Evolutionary conservation across 2,329 filamentous ascomycete genomes (phyloP), one percentile per base, ranked within the genome.

Genomic region (Xylariomycetidae sp.): DNA sequence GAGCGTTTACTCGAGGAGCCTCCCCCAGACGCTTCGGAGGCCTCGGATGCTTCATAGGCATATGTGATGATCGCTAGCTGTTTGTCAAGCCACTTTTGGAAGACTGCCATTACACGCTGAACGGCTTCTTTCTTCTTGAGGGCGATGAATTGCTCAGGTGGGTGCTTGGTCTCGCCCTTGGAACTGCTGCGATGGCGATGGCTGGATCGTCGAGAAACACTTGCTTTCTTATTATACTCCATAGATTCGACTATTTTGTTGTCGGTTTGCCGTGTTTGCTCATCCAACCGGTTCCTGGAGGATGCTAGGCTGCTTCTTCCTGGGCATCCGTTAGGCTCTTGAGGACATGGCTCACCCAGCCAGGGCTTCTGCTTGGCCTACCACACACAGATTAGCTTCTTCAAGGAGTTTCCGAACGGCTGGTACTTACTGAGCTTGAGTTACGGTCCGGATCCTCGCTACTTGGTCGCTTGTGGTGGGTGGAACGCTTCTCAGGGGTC

Each of bases 11-110:
- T 38, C 6, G 46, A 39, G 24, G 16, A 34, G 6, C 25, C 15
- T 10, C 26, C 34, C 9, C 38, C 32, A 10, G 25, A 10, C 10
- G 40, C 40, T 13, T 34, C 39, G 12, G 49, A 46, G 15, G 47
- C 47, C 18, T 47, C 48, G 7, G 50, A 44, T 15, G 48, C 42
- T 33, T 54, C 50, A 25, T 48, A 45, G 6, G 48, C 46, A 35
- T 52, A 53, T 30, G 45, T 48, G 20, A 54, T 53, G 31, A 51
- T 47, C 4, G 40, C 44, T 8, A 55, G 43, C 34, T 41, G 43
- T 42, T 54, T 53, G 26, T 54, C 47, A 5, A 56, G 38, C 53
- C 52, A 53, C 31, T 31, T 44, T n/a, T 48, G 46, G 26, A 56
- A 55, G 12, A 18, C 33, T 26, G 41, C 44, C 51, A 56, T 54